Conservation (phyloP, 495 filamentous ascomycete genomes). For the Endocarpon pusillum region DNA sequence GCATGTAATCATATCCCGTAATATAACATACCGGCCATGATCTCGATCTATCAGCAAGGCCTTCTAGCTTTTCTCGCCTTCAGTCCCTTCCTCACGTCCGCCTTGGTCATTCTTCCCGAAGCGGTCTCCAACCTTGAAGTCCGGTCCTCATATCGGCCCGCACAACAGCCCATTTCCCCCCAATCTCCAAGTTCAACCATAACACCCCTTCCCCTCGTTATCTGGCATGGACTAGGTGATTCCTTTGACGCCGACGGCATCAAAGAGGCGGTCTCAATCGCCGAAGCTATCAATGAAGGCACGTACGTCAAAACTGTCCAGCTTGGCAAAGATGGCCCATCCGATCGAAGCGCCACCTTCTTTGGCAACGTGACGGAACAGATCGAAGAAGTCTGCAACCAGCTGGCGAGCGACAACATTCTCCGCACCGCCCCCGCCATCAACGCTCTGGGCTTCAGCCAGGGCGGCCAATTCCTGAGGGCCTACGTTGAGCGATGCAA, state of each 20-base stretch:
- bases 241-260: slow-evolving; percentile 63
- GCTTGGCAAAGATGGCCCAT: slow-evolving; percentile 43
- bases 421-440: slow-evolving; percentile 64
- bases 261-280: slow-evolving; percentile 43
- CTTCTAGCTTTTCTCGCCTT: too few relatives aligned
- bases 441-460: slow-evolving; percentile 86
- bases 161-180: too few relatives aligned
- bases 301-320: slow-evolving; percentile 72
- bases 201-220: slow-evolving; percentile 60
- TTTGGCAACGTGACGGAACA: slow-evolving; percentile 79
- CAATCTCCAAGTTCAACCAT: too few relatives aligned
- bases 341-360: slow-evolving; percentile 71
- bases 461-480: slow-evolving; percentile 90
- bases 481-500: slow-evolving; percentile 90
- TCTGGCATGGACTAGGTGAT: slow-evolving; percentile 79
- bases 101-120: too few relatives aligned
- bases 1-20: too few relatives aligned
- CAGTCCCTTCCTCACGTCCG: too few relatives aligned
- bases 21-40: too few relatives aligned
- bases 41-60: too few relatives aligned
- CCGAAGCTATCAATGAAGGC: slow-evolving; percentile 56
- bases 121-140: too few relatives aligned
- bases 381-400: slow-evolving; percentile 58
- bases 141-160: too few relatives aligned
- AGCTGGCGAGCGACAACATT: slow-evolving; percentile 60